Conservation (phyloP, 176 grass and related monocot species). For the Rhipidocladum racemiflorum region DNA sequence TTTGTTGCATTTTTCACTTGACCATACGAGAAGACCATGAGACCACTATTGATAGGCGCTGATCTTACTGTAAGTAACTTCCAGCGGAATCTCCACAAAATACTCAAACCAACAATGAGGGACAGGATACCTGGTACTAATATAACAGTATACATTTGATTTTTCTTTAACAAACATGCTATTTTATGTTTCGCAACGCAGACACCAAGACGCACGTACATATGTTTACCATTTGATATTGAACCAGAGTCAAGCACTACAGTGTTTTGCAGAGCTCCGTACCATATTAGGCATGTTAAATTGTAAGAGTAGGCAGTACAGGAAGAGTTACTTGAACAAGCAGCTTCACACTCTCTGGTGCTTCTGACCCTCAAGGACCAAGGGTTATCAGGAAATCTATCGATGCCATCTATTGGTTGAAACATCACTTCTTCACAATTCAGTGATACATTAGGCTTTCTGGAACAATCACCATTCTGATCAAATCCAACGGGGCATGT, state of each 20-base stretch:
- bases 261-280: not conserved
- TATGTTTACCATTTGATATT: not conserved
- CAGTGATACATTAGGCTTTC: too few relatives aligned
- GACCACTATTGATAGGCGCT: not conserved
- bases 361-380: fast-evolving
- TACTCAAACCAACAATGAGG: not conserved
- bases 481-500: conserved; percentile 6
- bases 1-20: conserved; percentile 23
- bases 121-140: not conserved
- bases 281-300: not conserved
- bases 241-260: not conserved
- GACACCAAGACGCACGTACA: not conserved
- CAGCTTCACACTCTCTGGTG: not conserved
- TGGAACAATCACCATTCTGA: too few relatives aligned
- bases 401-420: not conserved
- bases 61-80: not conserved
- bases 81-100: not conserved
- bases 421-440: not conserved
- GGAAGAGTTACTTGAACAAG: too few relatives aligned
- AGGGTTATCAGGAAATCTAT: not conserved
- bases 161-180: too few relatives aligned
- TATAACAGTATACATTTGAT: too few relatives aligned
- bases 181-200: too few relatives aligned
- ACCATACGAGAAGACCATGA: conserved; percentile 2
- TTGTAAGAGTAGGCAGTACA: not conserved